Percentiles rank a stretch among this genome's conserved stretches.
Evolutionary conservation across 495 filamentous ascomycete species (phyloP).

Genomic region (Cenococcum geophilum): DNA sequence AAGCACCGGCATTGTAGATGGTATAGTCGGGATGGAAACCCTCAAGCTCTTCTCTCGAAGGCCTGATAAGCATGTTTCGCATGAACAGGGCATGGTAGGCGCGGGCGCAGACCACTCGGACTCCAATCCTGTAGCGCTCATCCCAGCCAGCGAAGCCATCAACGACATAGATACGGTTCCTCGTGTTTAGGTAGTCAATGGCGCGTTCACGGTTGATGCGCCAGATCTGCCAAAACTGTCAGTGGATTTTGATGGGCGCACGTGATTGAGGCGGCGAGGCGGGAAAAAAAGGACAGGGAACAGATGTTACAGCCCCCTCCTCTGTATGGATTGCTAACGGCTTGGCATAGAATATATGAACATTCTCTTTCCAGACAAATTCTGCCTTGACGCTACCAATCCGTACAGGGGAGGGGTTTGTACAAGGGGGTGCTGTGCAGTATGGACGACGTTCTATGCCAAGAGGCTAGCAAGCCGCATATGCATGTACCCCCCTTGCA

Average conservation of each 20-base stretch:
- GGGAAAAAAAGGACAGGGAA: conserved; percentile 12
- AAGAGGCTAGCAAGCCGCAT: no score
- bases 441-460: no score
- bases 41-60: conserved; percentile 79
- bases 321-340: no score
- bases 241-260: conserved; percentile 1
- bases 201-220: conserved; percentile 98
- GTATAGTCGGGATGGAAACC: conserved; percentile 98
- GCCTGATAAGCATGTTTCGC: conserved; percentile 99
- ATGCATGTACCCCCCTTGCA: no score
- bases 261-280: conserved; percentile 15
- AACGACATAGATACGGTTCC: conserved; percentile 97
- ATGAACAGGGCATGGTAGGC: conserved; percentile 99
- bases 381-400: no score
- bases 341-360: no score
- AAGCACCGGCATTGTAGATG: conserved; percentile 98
- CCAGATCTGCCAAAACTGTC: conserved; percentile 67
- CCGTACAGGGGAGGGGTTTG: no score
- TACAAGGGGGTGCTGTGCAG: no score
- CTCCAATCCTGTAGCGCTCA: conserved; percentile 93
- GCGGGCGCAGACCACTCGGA: conserved; percentile 95
- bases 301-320: no score
- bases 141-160: conserved; percentile 99
- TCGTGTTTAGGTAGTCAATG: conserved; percentile 96
- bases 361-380: no score